Conservation (phyloP, 352 stramenopile genomes). For the Phytophthora europaea region DNA sequence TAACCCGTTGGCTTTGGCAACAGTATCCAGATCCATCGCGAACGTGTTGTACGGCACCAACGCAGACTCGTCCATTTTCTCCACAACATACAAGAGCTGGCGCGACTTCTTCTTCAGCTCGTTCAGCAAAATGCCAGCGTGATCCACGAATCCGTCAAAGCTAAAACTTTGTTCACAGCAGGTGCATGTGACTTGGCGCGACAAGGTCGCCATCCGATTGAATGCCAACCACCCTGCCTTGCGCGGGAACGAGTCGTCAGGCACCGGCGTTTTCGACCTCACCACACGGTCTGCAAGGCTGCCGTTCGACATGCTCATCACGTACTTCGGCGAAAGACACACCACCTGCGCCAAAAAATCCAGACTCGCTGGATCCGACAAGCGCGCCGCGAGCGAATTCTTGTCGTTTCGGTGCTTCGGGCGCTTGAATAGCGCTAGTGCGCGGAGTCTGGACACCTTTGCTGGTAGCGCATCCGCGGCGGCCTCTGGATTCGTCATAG, state of each 20-base stretch:
- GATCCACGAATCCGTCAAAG: conserved; percentile 32
- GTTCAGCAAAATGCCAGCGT: conserved; percentile 36
- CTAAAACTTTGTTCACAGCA: conserved; percentile 30
- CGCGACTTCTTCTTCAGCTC: conserved; percentile 22
- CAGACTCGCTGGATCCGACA: conserved; percentile 9
- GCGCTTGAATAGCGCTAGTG: conserved; percentile 38
- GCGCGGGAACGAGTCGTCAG: conserved; percentile 35
- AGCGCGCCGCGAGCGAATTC: conserved; percentile 1
- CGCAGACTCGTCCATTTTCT: conserved; percentile 25
- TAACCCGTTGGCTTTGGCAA: neutral
- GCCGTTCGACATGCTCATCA: conserved; percentile 45
- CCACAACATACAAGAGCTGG: conserved; percentile 38
- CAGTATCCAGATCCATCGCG: conserved; percentile 14
- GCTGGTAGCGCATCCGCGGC: neutral
- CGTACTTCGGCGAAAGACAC: conserved; percentile 42
- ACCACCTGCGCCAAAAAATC: conserved; percentile 39
- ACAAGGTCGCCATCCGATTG: conserved; percentile 2
- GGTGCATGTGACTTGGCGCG: conserved; percentile 19
- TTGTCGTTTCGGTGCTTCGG: conserved; percentile 27
- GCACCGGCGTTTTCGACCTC: conserved; percentile 27
- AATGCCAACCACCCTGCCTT: conserved; percentile 43
- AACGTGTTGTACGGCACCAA: conserved; percentile 38
- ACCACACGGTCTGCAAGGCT: conserved; percentile 35
- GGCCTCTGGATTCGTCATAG: neutral
- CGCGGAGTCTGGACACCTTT: conserved; percentile 9